A percentile compares a stretch with the other conserved stretches of the same genome.
These are phyloP conservation scores for Dryadomyces quercus-mongolicae DNA, from an alignment of 2,329 filamentous ascomycete genomes.

Conservation along the genomic window DNA sequence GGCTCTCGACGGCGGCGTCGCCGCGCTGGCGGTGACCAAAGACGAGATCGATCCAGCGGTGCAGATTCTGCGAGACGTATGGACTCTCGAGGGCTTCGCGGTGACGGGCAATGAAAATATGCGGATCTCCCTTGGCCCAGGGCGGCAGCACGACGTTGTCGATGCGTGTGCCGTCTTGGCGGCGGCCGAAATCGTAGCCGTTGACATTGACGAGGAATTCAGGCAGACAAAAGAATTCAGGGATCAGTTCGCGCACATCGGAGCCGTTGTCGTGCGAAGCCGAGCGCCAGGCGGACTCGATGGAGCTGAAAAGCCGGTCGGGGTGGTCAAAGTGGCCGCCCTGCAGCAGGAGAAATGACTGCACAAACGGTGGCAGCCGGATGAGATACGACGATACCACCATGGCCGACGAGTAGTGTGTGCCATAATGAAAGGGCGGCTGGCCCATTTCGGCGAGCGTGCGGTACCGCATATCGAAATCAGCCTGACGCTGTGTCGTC, in stretches of 20 bases:
- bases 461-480: slow-evolving; percentile 74
- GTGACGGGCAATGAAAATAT: slow-evolving; percentile 90
- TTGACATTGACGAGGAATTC: slow-evolving; percentile 95
- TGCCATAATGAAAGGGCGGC: slow-evolving; percentile 91
- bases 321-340: slow-evolving; percentile 96
- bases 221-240: slow-evolving; percentile 93
- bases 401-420: slow-evolving; percentile 98
- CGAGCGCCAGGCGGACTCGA: slow-evolving; percentile 82
- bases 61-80: slow-evolving; percentile 78
- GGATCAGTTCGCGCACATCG: slow-evolving; percentile 87
- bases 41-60: slow-evolving; percentile 91
- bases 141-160: slow-evolving; percentile 83
- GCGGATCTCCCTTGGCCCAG: slow-evolving; percentile 93
- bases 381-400: slow-evolving; percentile 96
- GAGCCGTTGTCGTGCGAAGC: slow-evolving; percentile 83
- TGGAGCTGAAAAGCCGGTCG: slow-evolving; percentile 87
- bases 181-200: slow-evolving; percentile 80
- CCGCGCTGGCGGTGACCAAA: slow-evolving; percentile 92
- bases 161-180: slow-evolving; percentile 68
- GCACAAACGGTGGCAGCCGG: slow-evolving; percentile 86
- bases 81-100: slow-evolving; percentile 92
- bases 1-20: slow-evolving; percentile 77
- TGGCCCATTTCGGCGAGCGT: slow-evolving; percentile 88
- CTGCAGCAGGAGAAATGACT: slow-evolving; percentile 87
- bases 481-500: slow-evolving; percentile 58